Evolutionary conservation across 2,329 filamentous ascomycete species (phyloP), one percentile per base, ranked within the genome.

Genomic region (Rosellinia necatrix): DNA sequence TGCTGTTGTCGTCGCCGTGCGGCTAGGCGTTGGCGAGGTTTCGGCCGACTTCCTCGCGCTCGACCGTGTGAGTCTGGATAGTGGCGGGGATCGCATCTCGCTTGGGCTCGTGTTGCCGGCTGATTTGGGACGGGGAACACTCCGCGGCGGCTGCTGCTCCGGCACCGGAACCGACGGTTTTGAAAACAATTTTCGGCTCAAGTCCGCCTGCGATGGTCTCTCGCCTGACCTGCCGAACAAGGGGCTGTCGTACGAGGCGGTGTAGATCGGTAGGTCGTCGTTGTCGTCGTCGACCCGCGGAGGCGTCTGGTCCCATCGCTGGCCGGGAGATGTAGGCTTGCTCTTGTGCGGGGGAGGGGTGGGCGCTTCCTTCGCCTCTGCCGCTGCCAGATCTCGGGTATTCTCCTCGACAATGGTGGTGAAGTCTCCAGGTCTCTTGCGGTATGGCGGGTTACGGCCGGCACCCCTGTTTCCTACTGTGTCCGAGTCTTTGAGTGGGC

Each of bases 401-500:
- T 76, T 78, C 56, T 82, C 80, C 60, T 82, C 79, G 1, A 75
- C 56, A 24, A 79, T 78, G 1, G 78, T 75, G 0, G 73, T 72
- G 59, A 78, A 79, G 10, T 78, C 74, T 6, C 74, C 74, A 2
- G 70, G 70, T 50, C 75, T 72, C 38, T 74, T 71, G 58, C 43
- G 70, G 56, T 62, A 57, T 8, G 67, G 41, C 64, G 13, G 62
- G 51, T 58, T 60, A 56, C 67, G 74, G 60, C 49, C 52, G 2
- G 58, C 63, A 10, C 71, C 68, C 10, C 71, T 68, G 62, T 85
- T 85, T 2, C 78, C 81, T 0, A 80, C 79, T 1, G 79, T 75
- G 9, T 73, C 72, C 2, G 78, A 81, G 55, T 82, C 78, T 44
- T 78, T 78, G 0, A 87, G 72, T 1, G 83, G 82, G 43, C 76